Conservation (phyloP, 2,329 filamentous ascomycete species). For the Fusarium sp. region DNA sequence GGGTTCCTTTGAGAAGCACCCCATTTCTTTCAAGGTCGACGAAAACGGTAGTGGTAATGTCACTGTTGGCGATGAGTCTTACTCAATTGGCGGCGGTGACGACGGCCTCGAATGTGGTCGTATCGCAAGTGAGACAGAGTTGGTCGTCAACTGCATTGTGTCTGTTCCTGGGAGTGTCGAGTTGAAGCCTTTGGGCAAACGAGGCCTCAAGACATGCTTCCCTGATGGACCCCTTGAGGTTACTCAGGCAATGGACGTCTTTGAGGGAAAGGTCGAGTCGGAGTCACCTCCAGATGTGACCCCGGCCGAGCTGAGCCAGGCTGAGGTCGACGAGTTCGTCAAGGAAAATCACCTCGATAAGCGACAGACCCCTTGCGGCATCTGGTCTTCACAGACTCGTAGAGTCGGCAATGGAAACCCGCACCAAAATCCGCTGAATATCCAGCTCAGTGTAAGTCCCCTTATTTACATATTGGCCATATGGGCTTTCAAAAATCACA, state of each 20-base stretch:
- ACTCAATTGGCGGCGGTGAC: neutral
- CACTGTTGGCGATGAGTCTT: neutral
- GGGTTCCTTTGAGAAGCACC: neutral
- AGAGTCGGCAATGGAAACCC: neutral
- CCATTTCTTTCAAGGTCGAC: neutral
- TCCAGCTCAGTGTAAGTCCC: neutral
- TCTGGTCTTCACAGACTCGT: neutral
- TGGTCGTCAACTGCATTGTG: neutral
- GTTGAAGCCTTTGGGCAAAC: neutral
- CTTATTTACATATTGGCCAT: neutral
- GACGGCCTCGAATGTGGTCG: neutral
- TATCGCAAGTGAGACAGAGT: neutral
- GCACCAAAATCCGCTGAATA: neutral
- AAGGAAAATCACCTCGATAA: neutral
- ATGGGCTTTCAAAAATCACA: neutral
- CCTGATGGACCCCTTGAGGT: neutral
- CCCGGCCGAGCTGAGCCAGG: neutral
- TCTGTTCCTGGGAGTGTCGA: neutral
- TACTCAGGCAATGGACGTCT: neutral
- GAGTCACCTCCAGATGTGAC: neutral
- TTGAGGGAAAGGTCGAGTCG: neutral
- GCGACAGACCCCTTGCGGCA: neutral
- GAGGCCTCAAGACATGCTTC: neutral
- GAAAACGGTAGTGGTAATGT: neutral
- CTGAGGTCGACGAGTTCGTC: neutral